Evolutionary conservation across 768 basidiomycete genomes (phyloP), one percentile per base, ranked within the genome.

Genomic region (Tricholoma terreum): DNA sequence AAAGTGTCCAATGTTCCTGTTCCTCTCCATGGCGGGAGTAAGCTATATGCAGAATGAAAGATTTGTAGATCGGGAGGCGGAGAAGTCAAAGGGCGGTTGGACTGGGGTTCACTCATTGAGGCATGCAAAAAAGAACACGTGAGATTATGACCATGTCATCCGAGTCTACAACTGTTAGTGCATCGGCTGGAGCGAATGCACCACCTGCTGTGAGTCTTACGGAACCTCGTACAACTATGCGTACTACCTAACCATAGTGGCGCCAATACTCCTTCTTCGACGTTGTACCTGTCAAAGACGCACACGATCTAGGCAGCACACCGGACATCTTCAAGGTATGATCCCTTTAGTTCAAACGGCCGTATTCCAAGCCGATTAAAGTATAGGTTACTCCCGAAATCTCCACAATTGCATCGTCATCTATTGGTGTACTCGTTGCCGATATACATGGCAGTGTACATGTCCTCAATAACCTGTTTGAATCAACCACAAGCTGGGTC

Each of bases 201-300:
- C 62, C 69, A 58, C 71, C 75, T 53, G 70, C 73, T 40, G 75
- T 76, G 55, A 69, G 71, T 67, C 12, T 31, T 21, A n/a, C 24
- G 9, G 56, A 34, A 52, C 40, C 27, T 27, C 21, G 50, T 40
- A 27, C 6, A 45, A 27, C 31, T 36, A 21, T 1, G 0, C 6
- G 9, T 24, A 12, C 7, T 35, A 27, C 21, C 5, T 0, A 3
- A 27, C 19, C 4, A 31, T 55, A 95, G 91, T 92, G 89, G 85
- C 82, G 89, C 50, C 90, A 94, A 67, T 96, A 96, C 75, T 78
- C 85, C 3, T 97, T 97, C 83, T 98, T 97, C 67, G 86, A 94
- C 61, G 77, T 80, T 11, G 80, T 84, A 4, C 81, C 84, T 10
- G 85, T 94, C 60, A 92, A 86, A 69, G 92, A 93, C 64, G 76